A percentile compares a stretch with the other conserved stretches of the same genome.
Evolutionary conservation across 805 yeast species (phyloP).

Genomic region (Metschnikowia sp.): DNA sequence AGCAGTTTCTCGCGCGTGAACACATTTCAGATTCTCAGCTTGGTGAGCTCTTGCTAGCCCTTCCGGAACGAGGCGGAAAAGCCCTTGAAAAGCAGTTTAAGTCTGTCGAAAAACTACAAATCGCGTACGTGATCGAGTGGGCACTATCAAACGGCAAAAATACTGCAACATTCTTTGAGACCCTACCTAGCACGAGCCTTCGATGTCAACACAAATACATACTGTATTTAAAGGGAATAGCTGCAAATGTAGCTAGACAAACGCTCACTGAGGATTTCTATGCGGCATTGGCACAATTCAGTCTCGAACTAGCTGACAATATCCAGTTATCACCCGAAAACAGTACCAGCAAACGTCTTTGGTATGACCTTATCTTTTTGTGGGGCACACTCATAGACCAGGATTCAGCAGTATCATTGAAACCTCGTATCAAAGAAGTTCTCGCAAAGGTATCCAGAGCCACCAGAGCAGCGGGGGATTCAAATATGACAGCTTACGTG

Average conservation of each 20-base stretch:
- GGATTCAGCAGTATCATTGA: neutral
- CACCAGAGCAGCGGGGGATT: neutral
- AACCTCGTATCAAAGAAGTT: conserved; percentile 3
- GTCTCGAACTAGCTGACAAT: conserved; percentile 2
- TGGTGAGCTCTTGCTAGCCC: conserved; percentile 21
- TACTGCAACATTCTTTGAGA: conserved; percentile 23
- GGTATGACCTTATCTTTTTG: conserved; percentile 11
- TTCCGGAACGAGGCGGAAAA: conserved; percentile 1
- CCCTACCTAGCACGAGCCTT: conserved; percentile 14
- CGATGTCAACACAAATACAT: conserved; percentile 16
- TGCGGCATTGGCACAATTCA: conserved; percentile 15
- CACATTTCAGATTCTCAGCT: conserved; percentile 25
- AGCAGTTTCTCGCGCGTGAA: conserved; percentile 24
- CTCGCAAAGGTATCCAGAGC: conserved; percentile 1
- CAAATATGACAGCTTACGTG: conserved; percentile 4
- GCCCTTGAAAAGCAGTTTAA: neutral
- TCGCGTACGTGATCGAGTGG: conserved; percentile 18
- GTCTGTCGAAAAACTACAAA: conserved; percentile 6
- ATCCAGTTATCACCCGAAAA: neutral
- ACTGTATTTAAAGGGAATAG: conserved; percentile 8
- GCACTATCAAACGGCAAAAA: conserved; percentile 19
- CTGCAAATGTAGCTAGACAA: neutral
- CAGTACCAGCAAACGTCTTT: conserved; percentile 3
- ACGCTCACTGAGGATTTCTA: conserved; percentile 9
- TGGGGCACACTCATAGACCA: conserved; percentile 15